These are phyloP conservation scores for Thelephora ganbajun DNA, from an alignment of 768 basidiomycete genomes.

Conservation along the genomic window DNA sequence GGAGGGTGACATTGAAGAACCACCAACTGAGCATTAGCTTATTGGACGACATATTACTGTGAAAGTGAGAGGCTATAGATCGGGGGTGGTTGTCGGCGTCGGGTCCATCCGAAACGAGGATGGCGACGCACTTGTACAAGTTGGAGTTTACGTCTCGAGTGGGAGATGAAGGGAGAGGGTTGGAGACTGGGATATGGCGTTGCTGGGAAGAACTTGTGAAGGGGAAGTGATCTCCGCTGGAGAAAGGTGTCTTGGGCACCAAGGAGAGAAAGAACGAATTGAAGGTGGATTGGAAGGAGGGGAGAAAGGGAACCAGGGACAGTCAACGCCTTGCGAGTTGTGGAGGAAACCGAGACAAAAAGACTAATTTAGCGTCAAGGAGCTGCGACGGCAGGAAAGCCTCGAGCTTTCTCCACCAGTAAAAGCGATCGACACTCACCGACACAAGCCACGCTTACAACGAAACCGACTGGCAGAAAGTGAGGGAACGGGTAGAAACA, in stretches of 20 bases:
- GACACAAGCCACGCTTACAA: not conserved
- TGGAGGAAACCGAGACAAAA: constrained; percentile 20
- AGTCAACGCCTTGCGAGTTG: constrained; percentile 50
- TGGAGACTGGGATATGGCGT: constrained; percentile 11
- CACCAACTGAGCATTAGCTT: constrained; percentile 60
- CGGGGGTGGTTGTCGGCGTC: not conserved
- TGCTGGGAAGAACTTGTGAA: constrained; percentile 7
- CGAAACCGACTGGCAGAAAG: not conserved
- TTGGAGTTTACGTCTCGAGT: not conserved
- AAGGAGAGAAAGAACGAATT: constrained; percentile 27
- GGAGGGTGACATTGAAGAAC: constrained; percentile 53
- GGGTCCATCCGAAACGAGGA: not conserved
- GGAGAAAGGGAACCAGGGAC: constrained; percentile 31
- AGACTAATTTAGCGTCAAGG: constrained; percentile 17
- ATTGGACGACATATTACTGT: constrained; percentile 53
- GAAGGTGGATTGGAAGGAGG: constrained; percentile 19
- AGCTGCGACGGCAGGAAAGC: constrained; percentile 12
- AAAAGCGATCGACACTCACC: constrained; percentile 4
- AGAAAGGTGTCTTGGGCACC: constrained; percentile 28
- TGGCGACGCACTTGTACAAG: not conserved
- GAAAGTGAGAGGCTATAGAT: not conserved
- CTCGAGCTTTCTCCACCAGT: not conserved
- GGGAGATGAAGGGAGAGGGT: no score
- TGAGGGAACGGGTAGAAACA: not conserved
- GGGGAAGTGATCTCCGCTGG: constrained; percentile 31